Conservation (phyloP, 306 rosid species). For the Castanea crenata region DNA sequence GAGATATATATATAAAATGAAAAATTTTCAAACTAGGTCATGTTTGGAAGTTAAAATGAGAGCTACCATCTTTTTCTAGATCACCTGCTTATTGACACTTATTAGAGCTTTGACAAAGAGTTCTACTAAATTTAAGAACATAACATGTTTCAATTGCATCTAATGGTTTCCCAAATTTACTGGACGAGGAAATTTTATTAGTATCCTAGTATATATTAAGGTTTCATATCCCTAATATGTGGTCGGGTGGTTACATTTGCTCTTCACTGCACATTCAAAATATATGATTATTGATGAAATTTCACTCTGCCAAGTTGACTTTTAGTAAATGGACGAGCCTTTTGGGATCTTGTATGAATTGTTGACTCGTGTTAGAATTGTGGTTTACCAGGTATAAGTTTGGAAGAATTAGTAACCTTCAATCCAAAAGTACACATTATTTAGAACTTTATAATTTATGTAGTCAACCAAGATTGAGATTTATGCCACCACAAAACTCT, state of each 20-base stretch:
- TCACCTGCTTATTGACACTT: neutral
- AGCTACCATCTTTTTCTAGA: neutral
- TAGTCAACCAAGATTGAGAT: neutral
- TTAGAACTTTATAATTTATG: neutral
- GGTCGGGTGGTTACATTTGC: neutral
- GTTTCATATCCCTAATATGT: neutral
- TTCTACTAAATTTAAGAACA: neutral
- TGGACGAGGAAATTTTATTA: no score
- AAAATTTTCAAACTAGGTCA: neutral
- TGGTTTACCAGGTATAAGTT: neutral
- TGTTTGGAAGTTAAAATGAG: neutral
- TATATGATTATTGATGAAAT: neutral
- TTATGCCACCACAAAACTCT: neutral
- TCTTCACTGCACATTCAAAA: neutral
- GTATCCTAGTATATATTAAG: neutral
- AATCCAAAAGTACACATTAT: neutral
- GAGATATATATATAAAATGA: neutral
- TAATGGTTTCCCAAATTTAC: neutral
- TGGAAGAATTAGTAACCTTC: neutral
- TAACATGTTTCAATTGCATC: neutral
- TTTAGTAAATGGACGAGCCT: neutral
- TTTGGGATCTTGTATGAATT: neutral
- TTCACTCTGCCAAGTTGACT: neutral
- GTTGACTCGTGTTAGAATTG: neutral
- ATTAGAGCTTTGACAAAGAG: neutral